Conservation (phyloP, 768 basidiomycete genomes). For the Suillus fuscotomentosus region DNA sequence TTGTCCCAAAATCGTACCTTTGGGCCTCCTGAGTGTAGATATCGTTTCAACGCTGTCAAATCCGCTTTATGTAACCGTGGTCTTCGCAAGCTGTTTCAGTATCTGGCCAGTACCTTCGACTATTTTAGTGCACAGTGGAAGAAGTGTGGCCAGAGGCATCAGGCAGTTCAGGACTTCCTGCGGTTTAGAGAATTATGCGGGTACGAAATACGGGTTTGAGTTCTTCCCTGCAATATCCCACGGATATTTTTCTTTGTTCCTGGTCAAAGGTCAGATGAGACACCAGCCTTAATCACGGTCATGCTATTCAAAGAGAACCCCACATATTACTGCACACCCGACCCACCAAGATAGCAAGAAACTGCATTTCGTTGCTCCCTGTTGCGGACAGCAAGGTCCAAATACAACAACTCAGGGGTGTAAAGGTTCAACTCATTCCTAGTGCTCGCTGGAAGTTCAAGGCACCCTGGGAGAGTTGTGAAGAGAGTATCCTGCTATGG, state of each 20-base stretch:
- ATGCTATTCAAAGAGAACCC: constrained; percentile 61
- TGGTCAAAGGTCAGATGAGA: constrained; percentile 25
- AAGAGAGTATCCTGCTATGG: constrained; percentile 44
- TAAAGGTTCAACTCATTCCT: constrained; percentile 32
- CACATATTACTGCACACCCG: constrained; percentile 52
- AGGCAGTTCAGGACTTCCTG: constrained; percentile 30
- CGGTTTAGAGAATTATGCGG: constrained; percentile 31
- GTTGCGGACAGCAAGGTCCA: constrained; percentile 39
- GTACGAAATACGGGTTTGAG: constrained; percentile 39
- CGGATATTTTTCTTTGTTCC: constrained; percentile 47
- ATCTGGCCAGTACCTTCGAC: not conserved
- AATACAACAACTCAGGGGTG: constrained; percentile 34
- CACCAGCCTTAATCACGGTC: constrained; percentile 17
- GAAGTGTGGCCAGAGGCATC: constrained; percentile 33
- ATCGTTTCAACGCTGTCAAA: constrained; percentile 52
- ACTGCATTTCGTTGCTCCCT: constrained; percentile 27
- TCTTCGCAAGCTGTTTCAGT: constrained; percentile 31
- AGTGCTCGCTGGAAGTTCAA: constrained; percentile 18
- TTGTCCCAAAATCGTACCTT: constrained; percentile 43
- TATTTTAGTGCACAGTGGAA: constrained; percentile 21
- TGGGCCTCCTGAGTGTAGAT: not conserved
- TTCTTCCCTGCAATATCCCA: constrained; percentile 30
- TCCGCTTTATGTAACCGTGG: constrained; percentile 21
- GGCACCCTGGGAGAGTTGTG: constrained; percentile 7
- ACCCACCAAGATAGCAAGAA: constrained; percentile 52